phyloP scores from a whole-genome alignment of 2,329 filamentous ascomycete genomes.

The Nemania bipapillata region DNA sequence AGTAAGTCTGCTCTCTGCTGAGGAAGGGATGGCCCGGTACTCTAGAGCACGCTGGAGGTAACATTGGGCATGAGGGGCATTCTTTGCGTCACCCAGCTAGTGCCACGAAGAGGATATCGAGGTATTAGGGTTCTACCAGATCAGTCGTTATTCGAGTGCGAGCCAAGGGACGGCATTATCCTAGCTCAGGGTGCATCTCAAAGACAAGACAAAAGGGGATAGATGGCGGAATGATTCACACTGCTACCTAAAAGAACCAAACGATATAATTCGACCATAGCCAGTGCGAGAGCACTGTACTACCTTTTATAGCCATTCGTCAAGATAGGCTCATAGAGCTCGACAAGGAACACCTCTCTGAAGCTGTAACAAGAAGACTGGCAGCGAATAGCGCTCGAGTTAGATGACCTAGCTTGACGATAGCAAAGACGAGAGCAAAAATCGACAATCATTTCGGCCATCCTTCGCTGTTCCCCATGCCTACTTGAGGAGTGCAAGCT shows the following conservation, averaged over 20 bases:
- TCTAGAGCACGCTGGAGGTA: conserved; percentile 36
- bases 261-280: conserved; percentile 52
- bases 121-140: conserved; percentile 43
- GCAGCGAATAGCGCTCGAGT: conserved; percentile 70
- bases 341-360: conserved; percentile 56
- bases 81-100: conserved; percentile 44
- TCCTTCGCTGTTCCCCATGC: conserved; percentile 57
- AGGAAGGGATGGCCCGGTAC: conserved; percentile 41
- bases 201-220: conserved; percentile 42
- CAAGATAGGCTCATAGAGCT: conserved; percentile 59
- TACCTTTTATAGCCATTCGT: conserved; percentile 61
- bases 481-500: conserved; percentile 55
- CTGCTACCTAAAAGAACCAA: conserved; percentile 47
- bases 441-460: conserved; percentile 58
- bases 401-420: conserved; percentile 78
- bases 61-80: conserved; percentile 43
- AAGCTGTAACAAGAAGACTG: conserved; percentile 64
- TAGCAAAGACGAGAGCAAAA: conserved; percentile 69
- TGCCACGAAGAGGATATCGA: conserved; percentile 40
- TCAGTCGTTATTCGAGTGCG: conserved; percentile 45
- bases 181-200: conserved; percentile 44
- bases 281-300: conserved; percentile 51
- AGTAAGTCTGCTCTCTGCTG: conserved; percentile 36
- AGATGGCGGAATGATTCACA: conserved; percentile 43
- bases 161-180: conserved; percentile 44